Evolutionary conservation across 768 basidiomycete genomes (phyloP).

Genomic region (Zangia roseola): DNA sequence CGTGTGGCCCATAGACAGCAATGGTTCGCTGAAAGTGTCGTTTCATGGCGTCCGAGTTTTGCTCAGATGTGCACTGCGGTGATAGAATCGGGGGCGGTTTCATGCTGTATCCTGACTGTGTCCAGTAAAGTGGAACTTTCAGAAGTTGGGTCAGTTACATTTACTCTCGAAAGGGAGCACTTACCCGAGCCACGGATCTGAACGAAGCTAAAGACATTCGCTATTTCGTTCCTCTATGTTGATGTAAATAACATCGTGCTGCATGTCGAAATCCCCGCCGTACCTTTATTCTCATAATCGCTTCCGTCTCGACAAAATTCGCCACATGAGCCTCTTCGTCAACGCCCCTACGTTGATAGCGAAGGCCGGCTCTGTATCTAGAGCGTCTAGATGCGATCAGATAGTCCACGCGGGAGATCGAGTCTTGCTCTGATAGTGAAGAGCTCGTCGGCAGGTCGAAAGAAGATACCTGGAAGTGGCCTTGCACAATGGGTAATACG

Average conservation of each 20-base stretch:
- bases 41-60: slow-evolving; percentile 67
- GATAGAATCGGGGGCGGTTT: slow-evolving; percentile 85
- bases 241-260: neutral
- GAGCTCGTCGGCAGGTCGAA: slow-evolving; percentile 57
- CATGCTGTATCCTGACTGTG: slow-evolving; percentile 79
- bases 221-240: slow-evolving; percentile 64
- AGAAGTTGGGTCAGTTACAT: slow-evolving; percentile 6
- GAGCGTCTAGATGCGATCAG: slow-evolving; percentile 83
- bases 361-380: slow-evolving; percentile 84
- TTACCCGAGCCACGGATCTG: slow-evolving; percentile 90
- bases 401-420: slow-evolving; percentile 60
- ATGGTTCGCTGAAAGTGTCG: slow-evolving; percentile 71
- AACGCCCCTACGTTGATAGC: slow-evolving; percentile 93
- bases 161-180: neutral
- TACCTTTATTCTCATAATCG: slow-evolving; percentile 81
- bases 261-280: slow-evolving; percentile 11
- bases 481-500: slow-evolving; percentile 90
- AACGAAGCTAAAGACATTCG: slow-evolving; percentile 84
- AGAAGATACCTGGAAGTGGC: slow-evolving; percentile 76
- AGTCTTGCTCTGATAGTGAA: slow-evolving; percentile 35
- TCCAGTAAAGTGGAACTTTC: slow-evolving; percentile 90
- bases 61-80: slow-evolving; percentile 66
- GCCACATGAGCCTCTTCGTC: slow-evolving; percentile 93
- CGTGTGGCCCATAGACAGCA: slow-evolving; percentile 76
- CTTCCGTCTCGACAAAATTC: slow-evolving; percentile 96